These are phyloP conservation scores for Blepharisma japonicum DNA, from an alignment of 73 alveolate species.

Conservation along the genomic window DNA sequence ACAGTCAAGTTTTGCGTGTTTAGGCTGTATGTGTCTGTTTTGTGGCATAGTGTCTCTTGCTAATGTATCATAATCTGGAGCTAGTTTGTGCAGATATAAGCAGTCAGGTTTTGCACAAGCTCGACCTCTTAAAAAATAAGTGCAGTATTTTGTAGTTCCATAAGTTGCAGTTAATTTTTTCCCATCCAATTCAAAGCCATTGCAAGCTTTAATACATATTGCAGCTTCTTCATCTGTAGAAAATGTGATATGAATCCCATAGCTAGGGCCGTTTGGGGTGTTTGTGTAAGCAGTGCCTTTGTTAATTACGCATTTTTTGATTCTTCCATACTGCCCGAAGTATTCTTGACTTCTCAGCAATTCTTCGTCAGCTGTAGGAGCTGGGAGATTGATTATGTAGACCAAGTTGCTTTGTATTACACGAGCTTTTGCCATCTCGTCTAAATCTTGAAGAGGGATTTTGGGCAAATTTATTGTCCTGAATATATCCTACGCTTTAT, in stretches of 20 bases:
- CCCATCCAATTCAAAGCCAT: slow-evolving; percentile 58
- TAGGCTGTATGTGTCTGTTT: slow-evolving; percentile 25
- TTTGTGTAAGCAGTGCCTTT: slow-evolving; percentile 13
- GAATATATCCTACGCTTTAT: no score
- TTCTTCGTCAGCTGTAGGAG: slow-evolving; percentile 53
- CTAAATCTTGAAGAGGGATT: no score
- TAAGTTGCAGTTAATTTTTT: slow-evolving; percentile 73
- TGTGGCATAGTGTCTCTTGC: slow-evolving; percentile 33
- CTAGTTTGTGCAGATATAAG: slow-evolving; percentile 44
- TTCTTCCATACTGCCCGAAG: slow-evolving; percentile 83
- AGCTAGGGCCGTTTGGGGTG: slow-evolving; percentile 16
- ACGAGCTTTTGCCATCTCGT: slow-evolving; percentile 8
- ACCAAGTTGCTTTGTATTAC: slow-evolving; percentile 27
- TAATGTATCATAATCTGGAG: slow-evolving; percentile 30
- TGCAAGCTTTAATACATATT: slow-evolving; percentile 74
- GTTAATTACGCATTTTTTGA: slow-evolving; percentile 54
- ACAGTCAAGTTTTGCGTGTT: not conserved
- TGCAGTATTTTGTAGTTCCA: slow-evolving; percentile 89
- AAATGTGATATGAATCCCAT: slow-evolving; percentile 74
- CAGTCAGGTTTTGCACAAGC: slow-evolving; percentile 76
- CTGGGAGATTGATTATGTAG: slow-evolving; percentile 45
- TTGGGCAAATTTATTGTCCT: no score
- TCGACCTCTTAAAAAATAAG: slow-evolving; percentile 67
- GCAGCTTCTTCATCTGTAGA: slow-evolving; percentile 70
- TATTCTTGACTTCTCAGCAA: slow-evolving; percentile 59